Evolutionary conservation across 768 basidiomycete species (phyloP).

Genomic region (Hypholoma fasciculare): DNA sequence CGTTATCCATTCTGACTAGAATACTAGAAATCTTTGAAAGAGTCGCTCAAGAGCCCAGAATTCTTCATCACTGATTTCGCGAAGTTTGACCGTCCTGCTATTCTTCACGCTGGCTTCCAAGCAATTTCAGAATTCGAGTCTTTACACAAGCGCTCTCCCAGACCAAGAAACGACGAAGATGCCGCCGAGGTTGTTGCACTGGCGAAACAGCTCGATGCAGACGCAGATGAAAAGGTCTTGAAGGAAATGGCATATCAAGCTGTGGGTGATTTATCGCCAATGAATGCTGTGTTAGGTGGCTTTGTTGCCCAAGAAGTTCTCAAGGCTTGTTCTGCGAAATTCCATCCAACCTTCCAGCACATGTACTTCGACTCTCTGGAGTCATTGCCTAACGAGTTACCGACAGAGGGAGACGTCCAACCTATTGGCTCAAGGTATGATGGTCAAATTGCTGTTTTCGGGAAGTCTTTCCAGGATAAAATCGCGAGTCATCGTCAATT

Average conservation of each 20-base stretch:
- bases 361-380: constrained; percentile 98
- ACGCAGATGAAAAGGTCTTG: constrained; percentile 80
- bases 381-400: constrained; percentile 76
- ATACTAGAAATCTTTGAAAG: constrained; percentile 86
- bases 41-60: constrained; percentile 81
- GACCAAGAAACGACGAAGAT: constrained; percentile 81
- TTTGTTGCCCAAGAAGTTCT: constrained; percentile 98
- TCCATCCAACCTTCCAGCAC: constrained; percentile 94
- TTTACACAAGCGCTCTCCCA: constrained; percentile 69
- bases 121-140: constrained; percentile 80
- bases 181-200: constrained; percentile 69
- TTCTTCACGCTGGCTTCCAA: constrained; percentile 93
- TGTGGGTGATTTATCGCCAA: constrained; percentile 83
- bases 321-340: constrained; percentile 97
- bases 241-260: constrained; percentile 91
- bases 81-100: constrained; percentile 91
- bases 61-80: constrained; percentile 95
- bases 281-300: constrained; percentile 93
- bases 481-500: constrained; percentile 90
- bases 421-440: constrained; percentile 88
- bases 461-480: constrained; percentile 89
- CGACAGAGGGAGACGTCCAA: constrained; percentile 81
- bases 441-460: constrained; percentile 94
- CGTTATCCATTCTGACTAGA: not conserved
- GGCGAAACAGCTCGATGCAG: constrained; percentile 75